Base-by-base conservation (phyloP, 768 basidiomycete genomes). In the Russula olivacea region DNA sequence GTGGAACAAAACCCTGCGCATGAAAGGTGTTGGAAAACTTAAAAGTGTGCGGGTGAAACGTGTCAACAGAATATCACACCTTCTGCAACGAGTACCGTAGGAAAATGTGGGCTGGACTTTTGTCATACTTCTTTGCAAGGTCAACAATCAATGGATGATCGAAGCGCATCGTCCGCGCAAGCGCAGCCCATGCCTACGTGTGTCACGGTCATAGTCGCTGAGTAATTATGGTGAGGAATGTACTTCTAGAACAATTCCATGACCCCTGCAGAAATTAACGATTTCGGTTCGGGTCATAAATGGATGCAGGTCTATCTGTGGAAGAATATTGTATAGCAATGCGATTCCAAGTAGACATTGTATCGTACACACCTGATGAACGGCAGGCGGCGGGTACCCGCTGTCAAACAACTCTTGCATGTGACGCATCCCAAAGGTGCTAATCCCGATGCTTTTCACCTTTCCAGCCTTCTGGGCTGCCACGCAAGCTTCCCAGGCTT, bases 1-100 rank as follows among this genome's bases (percentile, higher is more conserved):
- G 74, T 1, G 85, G 83, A 34, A 87, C 75, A 68, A 78, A 88
- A 30, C 83, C 78, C 80, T 83, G 52, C 45, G 15, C 21, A 57
- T 34, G 40, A 54, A 54, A 55, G 15, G 55, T 59, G 56, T 15
- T 30, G 21, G 36, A 21, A 28, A 15, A 11, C 10, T 34, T 36
- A 12, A 36, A 23, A 38, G 34, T 32, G 10, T 23, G 34, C 34
- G 28, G 32, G 11, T 28, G 21, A 21, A 47, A 43, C 25, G 36
- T 40, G 21, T 32, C 14, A 49, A 41, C 21, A 52, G 30, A 25
- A 25, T 14, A 15, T 41, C 71, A 40, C 65, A 84, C 89, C 77
- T 88, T 87, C 72, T 93, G 88, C n/a, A 93, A 73, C 12, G 84
- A 86, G 72, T 84, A 91, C n/a, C 89, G 78, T 32, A 91, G 75